Percentiles rank a stretch among this genome's conserved stretches.
Conservation (phyloP, 768 basidiomycete genomes). For the Gymnopilus dilepis region DNA sequence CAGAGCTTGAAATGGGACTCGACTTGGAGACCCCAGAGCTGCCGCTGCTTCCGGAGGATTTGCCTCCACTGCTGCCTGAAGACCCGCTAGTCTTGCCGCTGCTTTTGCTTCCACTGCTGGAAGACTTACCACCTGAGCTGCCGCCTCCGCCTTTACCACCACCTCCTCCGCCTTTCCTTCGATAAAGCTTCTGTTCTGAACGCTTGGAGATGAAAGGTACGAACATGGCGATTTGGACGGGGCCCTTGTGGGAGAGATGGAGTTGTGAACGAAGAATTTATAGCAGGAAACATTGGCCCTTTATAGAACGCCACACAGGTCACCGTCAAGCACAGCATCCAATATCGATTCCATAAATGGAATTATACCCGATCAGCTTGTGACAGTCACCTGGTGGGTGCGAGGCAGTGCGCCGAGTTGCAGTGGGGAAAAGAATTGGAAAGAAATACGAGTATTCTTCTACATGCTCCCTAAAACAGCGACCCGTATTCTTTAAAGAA, state of each 20-base stretch:
- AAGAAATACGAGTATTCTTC: background rate
- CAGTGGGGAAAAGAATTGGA: background rate
- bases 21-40: conserved; percentile 14
- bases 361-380: background rate
- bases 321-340: background rate
- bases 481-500: background rate
- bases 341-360: background rate
- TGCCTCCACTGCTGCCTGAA: conserved; percentile 2
- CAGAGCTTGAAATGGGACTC: conserved; percentile 16
- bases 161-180: conserved; percentile 35
- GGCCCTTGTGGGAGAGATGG: conserved; percentile 1
- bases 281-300: background rate
- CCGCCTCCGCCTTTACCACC: conserved; percentile 24
- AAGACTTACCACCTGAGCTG: conserved; percentile 15
- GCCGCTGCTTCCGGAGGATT: conserved; percentile 7
- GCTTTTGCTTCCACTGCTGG: conserved; percentile 16
- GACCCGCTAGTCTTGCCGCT: conserved; percentile 1
- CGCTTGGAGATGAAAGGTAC: conserved; percentile 34
- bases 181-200: conserved; percentile 23
- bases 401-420: background rate
- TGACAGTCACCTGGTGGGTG: background rate
- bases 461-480: background rate
- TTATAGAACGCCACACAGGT: background rate
- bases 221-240: conserved; percentile 22
- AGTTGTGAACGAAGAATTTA: conserved; percentile 2